Base-by-base conservation (phyloP, 345 rosid species). In the Ceriops zippeliana region DNA sequence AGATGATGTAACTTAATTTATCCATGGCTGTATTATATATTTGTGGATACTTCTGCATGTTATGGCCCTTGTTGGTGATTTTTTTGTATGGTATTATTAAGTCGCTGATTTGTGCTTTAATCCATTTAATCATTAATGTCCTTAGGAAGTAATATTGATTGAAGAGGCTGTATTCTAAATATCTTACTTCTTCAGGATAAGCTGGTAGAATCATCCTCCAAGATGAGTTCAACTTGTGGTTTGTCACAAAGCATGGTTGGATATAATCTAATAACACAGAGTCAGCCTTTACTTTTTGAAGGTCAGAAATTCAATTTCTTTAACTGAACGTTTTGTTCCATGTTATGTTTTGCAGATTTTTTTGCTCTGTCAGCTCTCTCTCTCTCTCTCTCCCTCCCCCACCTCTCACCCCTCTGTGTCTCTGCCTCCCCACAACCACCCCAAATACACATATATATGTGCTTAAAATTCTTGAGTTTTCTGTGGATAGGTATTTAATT, bases 151-250 rank as follows among this genome's bases (percentile, higher is more conserved):
- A 56, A 71, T 34, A 34, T 82, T 78, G 85, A 76, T 61, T 69
- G 80, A 80, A 77, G 82, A 71, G 73, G 76, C 75, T 66, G 73
- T 79, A 70, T 70, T 83, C 84, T 79, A 80, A 83, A 71, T 73
- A 69, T 81, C 75, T 75, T 78, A 38, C 82, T 76, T 86, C 83
- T 87, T 75, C 87, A 84, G 93, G 92, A 85, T 74, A 82, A 89
- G 81, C 86, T 81, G 75, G 76, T 71, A 75, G 92, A 82, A 73
- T 79, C 85, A 80, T 83, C 90, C 17, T 67, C 86, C n/a, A 87
- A 79, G 79, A 79, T 80, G 62, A 84, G 74, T 75, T 30, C 74
- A 30, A 70, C 83, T 81, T 80, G 83, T 68, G 73, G 70, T 75
- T 66, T 82, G 58, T 77, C 83, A 22, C 84, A 82, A 69, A 85